These are phyloP conservation scores for Colletotrichum tamarilloi DNA, from an alignment of 2,329 filamentous ascomycete genomes.

Conservation along the genomic window DNA sequence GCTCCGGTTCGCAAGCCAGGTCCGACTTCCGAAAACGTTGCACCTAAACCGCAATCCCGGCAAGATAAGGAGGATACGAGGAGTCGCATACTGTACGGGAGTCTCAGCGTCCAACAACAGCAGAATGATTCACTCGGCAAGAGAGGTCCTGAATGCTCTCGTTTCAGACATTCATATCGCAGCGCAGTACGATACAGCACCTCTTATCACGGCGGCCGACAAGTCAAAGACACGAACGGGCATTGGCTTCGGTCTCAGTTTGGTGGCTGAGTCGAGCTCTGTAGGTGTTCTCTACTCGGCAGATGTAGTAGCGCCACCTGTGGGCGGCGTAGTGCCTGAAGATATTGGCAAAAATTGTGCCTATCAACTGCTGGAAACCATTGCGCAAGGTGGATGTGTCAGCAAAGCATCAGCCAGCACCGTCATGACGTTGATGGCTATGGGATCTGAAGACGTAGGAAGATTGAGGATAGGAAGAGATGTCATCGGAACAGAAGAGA, in stretches of 20 bases:
- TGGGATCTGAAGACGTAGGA: conserved; percentile 97
- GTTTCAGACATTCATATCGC: conserved; percentile 93
- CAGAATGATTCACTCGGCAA: conserved; percentile 91
- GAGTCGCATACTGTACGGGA: conserved; percentile 93
- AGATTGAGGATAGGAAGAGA: conserved; percentile 84
- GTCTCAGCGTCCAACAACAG: conserved; percentile 94
- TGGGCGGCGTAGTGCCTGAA: conserved; percentile 86
- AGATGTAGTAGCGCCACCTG: conserved; percentile 79
- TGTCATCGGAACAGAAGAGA: conserved; percentile 82
- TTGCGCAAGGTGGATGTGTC: conserved; percentile 85
- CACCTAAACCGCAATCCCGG: conserved; percentile 86
- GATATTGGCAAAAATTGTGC: conserved; percentile 91
- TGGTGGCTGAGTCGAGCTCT: conserved; percentile 92
- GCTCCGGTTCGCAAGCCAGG: conserved; percentile 91
- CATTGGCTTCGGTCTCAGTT: conserved; percentile 89
- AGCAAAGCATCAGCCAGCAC: conserved; percentile 77
- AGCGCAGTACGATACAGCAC: conserved; percentile 77
- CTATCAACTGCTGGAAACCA: conserved; percentile 86
- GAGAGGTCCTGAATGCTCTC: conserved; percentile 87
- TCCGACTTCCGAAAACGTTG: conserved; percentile 92
- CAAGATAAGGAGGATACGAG: conserved; percentile 86
- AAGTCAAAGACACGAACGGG: conserved; percentile 76
- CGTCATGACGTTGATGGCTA: conserved; percentile 91
- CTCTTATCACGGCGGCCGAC: conserved; percentile 65
- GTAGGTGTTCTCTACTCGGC: conserved; percentile 86